Percentiles rank a stretch among this genome's conserved stretches.
These are phyloP conservation scores for Prorocentrum cordatum DNA, from an alignment of 169 alveolate genomes.

Conservation along the genomic window DNA sequence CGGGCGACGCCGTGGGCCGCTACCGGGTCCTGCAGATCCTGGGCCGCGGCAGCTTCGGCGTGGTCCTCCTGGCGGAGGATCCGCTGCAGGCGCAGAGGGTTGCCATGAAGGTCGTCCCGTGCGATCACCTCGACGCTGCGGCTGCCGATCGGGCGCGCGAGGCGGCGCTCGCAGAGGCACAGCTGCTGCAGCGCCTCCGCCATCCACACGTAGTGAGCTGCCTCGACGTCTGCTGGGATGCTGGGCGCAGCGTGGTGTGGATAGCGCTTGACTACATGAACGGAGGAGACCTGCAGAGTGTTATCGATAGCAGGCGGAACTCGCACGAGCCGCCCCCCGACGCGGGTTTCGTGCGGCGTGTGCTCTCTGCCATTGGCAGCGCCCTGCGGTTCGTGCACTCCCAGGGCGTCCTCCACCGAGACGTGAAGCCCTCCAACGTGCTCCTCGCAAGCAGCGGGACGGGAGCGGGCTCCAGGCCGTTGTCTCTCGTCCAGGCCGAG, in stretches of 20 bases:
- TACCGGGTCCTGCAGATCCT: constrained; percentile 22
- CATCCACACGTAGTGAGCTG: constrained; percentile 35
- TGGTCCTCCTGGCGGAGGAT: neutral
- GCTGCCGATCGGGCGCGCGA: constrained; percentile 17
- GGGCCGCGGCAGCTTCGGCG: constrained; percentile 61
- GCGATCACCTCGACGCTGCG: constrained; percentile 37
- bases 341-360: neutral
- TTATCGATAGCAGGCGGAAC: neutral
- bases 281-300: constrained; percentile 6
- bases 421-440: constrained; percentile 52
- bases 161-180: constrained; percentile 52
- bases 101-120: constrained; percentile 49
- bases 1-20: constrained; percentile 31
- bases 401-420: constrained; percentile 54
- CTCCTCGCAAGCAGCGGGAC: neutral
- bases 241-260: constrained; percentile 21
- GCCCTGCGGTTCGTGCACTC: constrained; percentile 33
- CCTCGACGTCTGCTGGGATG: neutral
- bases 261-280: constrained; percentile 40
- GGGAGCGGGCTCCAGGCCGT: too few relatives aligned
- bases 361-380: constrained; percentile 34
- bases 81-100: neutral
- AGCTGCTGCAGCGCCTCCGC: constrained; percentile 26
- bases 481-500: too few relatives aligned
- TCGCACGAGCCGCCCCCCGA: neutral